Evolutionary conservation across 768 basidiomycete genomes (phyloP).

Genomic region (Lentinula sp.): DNA sequence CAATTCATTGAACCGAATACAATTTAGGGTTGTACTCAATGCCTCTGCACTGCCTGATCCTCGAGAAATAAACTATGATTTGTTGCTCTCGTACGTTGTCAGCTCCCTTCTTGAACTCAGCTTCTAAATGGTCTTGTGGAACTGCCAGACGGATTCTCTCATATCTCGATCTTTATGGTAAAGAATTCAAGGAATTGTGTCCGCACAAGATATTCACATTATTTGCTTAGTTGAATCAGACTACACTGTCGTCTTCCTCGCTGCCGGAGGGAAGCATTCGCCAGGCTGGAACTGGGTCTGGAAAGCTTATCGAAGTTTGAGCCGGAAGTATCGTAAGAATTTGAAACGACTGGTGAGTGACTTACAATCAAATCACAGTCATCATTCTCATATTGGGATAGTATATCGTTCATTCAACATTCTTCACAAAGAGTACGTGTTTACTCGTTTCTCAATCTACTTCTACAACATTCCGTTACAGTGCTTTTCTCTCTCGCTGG

Average conservation of each 20-base stretch:
- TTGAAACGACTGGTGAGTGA: slow-evolving; percentile 68
- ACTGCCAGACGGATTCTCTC: slow-evolving; percentile 60
- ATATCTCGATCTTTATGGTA: slow-evolving; percentile 79
- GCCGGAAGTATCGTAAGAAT: slow-evolving; percentile 83
- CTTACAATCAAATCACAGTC: not conserved
- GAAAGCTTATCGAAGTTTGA: slow-evolving; percentile 81
- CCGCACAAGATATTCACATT: not conserved
- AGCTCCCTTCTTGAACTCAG: not conserved
- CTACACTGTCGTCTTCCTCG: slow-evolving; percentile 84
- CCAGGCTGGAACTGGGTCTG: slow-evolving; percentile 90
- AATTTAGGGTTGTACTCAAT: slow-evolving; percentile 70
- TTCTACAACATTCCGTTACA: slow-evolving; percentile 21
- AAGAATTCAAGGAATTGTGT: slow-evolving; percentile 9
- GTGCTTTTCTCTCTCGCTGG: slow-evolving; percentile 89
- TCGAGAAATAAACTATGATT: slow-evolving; percentile 67
- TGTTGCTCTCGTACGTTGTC: slow-evolving; percentile 58
- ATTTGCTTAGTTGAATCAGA: slow-evolving; percentile 68
- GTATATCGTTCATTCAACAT: slow-evolving; percentile 85
- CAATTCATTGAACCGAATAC: slow-evolving; percentile 3
- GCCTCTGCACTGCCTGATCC: slow-evolving; percentile 84
- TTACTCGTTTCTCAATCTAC: not conserved
- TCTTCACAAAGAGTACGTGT: slow-evolving; percentile 77
- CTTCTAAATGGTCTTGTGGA: slow-evolving; percentile 3
- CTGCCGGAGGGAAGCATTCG: slow-evolving; percentile 67
- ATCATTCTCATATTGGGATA: slow-evolving; percentile 18